Evolutionary conservation across 441 rosid genomes (phyloP).

Genomic region (Euphorbia schlechtendalii): DNA sequence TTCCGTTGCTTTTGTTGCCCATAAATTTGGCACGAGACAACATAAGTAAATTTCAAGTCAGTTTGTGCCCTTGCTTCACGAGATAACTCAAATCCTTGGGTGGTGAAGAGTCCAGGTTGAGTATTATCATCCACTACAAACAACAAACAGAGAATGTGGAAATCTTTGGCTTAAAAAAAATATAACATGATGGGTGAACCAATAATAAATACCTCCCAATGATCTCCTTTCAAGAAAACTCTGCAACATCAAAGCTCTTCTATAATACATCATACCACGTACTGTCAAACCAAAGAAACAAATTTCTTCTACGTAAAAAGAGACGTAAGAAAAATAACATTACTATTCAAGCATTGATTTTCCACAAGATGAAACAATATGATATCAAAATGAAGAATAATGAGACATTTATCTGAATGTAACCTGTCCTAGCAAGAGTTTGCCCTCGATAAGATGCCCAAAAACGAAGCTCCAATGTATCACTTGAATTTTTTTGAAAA

Average conservation of each 20-base stretch:
- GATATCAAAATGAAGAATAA: not conserved
- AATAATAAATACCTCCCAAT: constrained; percentile 52
- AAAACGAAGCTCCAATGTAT: constrained; percentile 91
- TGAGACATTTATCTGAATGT: constrained; percentile 3
- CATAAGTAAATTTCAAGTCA: constrained; percentile 91
- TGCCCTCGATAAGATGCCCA: constrained; percentile 98
- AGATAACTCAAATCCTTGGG: constrained; percentile 71
- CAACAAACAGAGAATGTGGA: constrained; percentile 20
- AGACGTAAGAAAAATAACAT: constrained; percentile 8
- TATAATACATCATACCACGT: constrained; percentile 99
- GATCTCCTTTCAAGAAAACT: constrained; percentile 76
- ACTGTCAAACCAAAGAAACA: constrained; percentile 44
- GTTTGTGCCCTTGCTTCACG: constrained; percentile 90
- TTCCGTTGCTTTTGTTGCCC: constrained; percentile 93
- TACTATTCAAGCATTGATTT: constrained; percentile 16
- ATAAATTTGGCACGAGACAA: constrained; percentile 95
- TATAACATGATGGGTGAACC: constrained; percentile 9
- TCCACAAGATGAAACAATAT: constrained; percentile 11
- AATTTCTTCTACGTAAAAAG: constrained; percentile 12
- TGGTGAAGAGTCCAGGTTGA: constrained; percentile 33
- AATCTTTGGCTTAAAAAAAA: constrained; percentile 10
- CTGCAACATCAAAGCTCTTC: constrained; percentile 97
- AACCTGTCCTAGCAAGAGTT: constrained; percentile 83
- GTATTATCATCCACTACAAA: constrained; percentile 49
- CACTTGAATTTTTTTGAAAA: constrained; percentile 65